Percentiles rank a stretch among this genome's conserved stretches.
phyloP scores from a whole-genome alignment of 306 rosid genomes.

The Castanea crenata region DNA sequence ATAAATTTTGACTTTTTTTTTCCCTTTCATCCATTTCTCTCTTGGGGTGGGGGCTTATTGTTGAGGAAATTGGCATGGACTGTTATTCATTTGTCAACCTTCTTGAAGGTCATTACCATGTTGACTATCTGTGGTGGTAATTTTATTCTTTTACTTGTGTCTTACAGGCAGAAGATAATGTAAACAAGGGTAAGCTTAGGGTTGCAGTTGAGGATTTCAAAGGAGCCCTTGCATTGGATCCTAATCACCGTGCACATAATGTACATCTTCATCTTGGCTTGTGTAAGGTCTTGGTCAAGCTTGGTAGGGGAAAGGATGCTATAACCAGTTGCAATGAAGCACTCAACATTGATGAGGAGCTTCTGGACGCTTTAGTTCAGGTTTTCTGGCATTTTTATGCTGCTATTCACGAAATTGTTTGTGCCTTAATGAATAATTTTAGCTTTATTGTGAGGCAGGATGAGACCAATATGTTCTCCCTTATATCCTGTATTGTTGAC shows the following conservation, averaged over 20 bases:
- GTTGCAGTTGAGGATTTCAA: conserved; percentile 85
- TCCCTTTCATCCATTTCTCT: conserved; percentile 12
- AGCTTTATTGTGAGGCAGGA: conserved; percentile 8
- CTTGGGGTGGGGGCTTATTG: neutral
- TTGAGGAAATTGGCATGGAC: neutral
- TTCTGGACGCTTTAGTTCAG: conserved; percentile 93
- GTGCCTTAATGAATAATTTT: neutral
- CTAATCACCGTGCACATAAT: conserved; percentile 80
- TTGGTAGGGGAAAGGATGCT: conserved; percentile 98
- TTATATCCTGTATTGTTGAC: neutral
- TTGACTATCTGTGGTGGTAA: conserved; percentile 7
- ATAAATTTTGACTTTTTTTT: conserved; percentile 1
- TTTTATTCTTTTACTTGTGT: conserved; percentile 19
- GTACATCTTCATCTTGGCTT: conserved; percentile 90
- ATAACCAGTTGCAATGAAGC: conserved; percentile 79
- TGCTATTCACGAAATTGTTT: neutral
- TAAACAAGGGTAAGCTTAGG: conserved; percentile 80
- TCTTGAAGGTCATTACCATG: conserved; percentile 25
- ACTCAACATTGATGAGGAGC: conserved; percentile 68
- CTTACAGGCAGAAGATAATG: conserved; percentile 91
- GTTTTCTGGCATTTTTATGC: conserved; percentile 34
- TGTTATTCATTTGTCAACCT: neutral
- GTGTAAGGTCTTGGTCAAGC: conserved; percentile 87
- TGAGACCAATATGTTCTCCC: neutral
- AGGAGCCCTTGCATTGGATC: conserved; percentile 81